Percentiles rank a stretch among this genome's conserved stretches.
These are phyloP conservation scores for Wickerhamiella nectarea DNA, from an alignment of 805 yeast species.

Conservation along the genomic window DNA sequence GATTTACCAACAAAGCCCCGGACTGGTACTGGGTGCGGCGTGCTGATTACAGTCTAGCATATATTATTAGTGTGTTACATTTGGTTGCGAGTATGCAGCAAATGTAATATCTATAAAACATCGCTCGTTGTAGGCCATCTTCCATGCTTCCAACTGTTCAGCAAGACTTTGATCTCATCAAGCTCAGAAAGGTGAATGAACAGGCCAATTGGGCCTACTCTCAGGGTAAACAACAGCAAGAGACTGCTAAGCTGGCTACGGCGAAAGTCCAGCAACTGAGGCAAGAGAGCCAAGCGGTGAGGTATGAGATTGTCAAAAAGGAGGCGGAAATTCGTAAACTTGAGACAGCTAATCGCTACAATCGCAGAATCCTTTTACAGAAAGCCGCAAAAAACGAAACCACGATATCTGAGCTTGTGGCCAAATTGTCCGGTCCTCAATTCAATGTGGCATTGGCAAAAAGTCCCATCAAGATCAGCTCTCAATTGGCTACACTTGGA, in stretches of 20 bases:
- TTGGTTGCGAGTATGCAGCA: too few relatives aligned
- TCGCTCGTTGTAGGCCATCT: too few relatives aligned
- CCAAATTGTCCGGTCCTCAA: background rate
- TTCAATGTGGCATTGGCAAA: background rate
- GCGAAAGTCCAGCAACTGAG: background rate
- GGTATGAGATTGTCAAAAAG: background rate
- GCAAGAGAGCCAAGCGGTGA: background rate
- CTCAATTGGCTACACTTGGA: too few relatives aligned
- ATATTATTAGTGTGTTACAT: too few relatives aligned
- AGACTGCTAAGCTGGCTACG: background rate
- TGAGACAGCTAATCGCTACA: background rate
- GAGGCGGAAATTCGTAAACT: background rate
- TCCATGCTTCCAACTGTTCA: too few relatives aligned
- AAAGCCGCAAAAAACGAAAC: background rate
- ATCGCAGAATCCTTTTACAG: background rate
- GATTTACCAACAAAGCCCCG: too few relatives aligned
- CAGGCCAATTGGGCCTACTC: background rate
- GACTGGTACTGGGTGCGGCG: too few relatives aligned
- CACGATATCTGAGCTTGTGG: background rate
- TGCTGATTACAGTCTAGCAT: too few relatives aligned
- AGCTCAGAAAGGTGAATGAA: too few relatives aligned
- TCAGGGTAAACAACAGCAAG: background rate
- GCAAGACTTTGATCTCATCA: too few relatives aligned
- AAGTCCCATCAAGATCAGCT: too few relatives aligned
- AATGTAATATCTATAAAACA: too few relatives aligned